These are phyloP conservation scores for Erodium chrysanthum DNA, from an alignment of 441 rosid species.

Conservation along the genomic window DNA sequence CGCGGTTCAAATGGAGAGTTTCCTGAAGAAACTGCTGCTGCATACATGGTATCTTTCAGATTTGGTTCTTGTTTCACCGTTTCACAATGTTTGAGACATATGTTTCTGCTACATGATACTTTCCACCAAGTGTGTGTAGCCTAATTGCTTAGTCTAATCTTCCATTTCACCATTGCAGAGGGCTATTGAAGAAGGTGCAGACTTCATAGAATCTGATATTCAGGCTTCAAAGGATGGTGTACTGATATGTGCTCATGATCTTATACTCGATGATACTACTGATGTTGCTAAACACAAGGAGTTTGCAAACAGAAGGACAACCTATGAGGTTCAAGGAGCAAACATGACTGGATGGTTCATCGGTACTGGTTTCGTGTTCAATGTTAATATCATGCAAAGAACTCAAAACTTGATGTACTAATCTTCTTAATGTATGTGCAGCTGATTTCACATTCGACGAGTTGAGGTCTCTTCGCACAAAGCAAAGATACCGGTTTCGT, in stretches of 20 bases:
- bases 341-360: conserved; percentile 21
- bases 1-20: conserved; percentile 23
- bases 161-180: conserved; percentile 4
- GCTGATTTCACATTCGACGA: conserved; percentile 20
- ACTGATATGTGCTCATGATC: conserved; percentile 19
- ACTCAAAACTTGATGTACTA: neutral
- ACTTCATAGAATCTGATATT: conserved; percentile 20
- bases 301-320: conserved; percentile 17
- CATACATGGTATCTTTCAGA: conserved; percentile 14
- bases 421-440: neutral
- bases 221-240: conserved; percentile 18
- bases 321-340: conserved; percentile 18
- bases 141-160: neutral
- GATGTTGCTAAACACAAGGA: conserved; percentile 15
- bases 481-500: conserved; percentile 18
- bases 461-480: conserved; percentile 15
- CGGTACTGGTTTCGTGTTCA: conserved; percentile 9
- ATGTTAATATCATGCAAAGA: neutral
- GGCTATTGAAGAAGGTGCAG: conserved; percentile 21
- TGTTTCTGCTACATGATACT: neutral
- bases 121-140: neutral
- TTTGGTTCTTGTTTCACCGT: neutral
- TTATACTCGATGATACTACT: conserved; percentile 16
- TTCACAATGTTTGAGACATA: neutral
- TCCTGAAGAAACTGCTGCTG: conserved; percentile 23